phyloP scores from a whole-genome alignment of 179 eudicot species.

The Gypsophila paniculata region DNA sequence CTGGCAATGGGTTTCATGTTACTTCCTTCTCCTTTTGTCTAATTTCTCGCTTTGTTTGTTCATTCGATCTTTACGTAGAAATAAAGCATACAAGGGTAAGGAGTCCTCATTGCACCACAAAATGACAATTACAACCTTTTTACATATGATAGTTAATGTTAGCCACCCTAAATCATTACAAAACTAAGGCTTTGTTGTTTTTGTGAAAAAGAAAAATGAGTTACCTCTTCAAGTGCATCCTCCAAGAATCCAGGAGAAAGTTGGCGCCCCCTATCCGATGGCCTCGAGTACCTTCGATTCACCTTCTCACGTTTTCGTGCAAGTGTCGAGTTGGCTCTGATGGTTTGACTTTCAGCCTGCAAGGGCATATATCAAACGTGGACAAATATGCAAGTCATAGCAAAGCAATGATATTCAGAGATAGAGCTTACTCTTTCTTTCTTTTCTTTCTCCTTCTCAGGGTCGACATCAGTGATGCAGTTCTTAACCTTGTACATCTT shows the following conservation, averaged over 20 bases:
- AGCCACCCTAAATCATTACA: background rate
- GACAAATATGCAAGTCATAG: slow-evolving; percentile 10
- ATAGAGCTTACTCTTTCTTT: slow-evolving; percentile 60
- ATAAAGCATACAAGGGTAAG: background rate
- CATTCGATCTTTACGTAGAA: background rate
- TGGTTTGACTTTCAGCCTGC: slow-evolving; percentile 92
- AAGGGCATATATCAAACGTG: slow-evolving; percentile 23
- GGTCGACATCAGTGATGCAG: slow-evolving; percentile 93
- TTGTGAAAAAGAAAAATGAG: slow-evolving; percentile 3
- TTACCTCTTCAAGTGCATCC: slow-evolving; percentile 90
- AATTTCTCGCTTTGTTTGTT: background rate
- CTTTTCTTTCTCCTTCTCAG: slow-evolving; percentile 97
- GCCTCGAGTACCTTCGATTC: slow-evolving; percentile 70
- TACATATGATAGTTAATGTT: background rate
- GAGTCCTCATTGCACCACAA: background rate
- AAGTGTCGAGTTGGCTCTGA: slow-evolving; percentile 75
- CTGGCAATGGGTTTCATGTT: background rate
- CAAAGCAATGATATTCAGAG: slow-evolving; percentile 4
- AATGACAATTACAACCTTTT: background rate
- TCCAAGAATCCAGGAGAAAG: slow-evolving; percentile 98
- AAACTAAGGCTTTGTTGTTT: background rate
- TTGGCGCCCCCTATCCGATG: slow-evolving; percentile 85
- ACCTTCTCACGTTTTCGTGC: slow-evolving; percentile 88
- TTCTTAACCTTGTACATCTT: slow-evolving; percentile 90
- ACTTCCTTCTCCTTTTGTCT: background rate